Evolutionary conservation across 225 moss, liverwort and hornwort genomes (phyloP), one percentile per base, ranked within the genome.

Genomic region (Sphagnum tenellum): DNA sequence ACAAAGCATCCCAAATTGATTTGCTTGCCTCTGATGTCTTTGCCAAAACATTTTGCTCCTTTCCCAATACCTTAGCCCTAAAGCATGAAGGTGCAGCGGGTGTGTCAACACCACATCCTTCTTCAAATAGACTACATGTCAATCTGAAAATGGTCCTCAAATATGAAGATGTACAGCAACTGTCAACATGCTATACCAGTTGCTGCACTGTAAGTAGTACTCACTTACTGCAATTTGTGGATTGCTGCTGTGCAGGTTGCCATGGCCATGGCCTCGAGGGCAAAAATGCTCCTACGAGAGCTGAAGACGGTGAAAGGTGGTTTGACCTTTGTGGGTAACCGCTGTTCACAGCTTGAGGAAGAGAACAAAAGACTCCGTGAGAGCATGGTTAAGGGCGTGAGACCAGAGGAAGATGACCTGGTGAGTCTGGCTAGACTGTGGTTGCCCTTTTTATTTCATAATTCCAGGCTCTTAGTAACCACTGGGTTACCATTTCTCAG

Each of bases 201-300:
- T 29, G 29, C 29, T 29, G 29, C 29, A 29, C 29, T 29, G 29
- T 6, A 45, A 13, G 59, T 5, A 2, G 59, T 60, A 6, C 7
- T 60, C 8, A 5, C 14, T 60, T 60, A 5, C 5, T 4, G 12
- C 57, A 66, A 3, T 48, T 45, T 56, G 48, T 52, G 52, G 6
- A 47, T 62, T 3, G 44, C 48, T 57, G 9, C 49, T 59, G 61
- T 73, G 73, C 79, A 93, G 92, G 89, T 94, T 67, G 91, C 94
- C 66, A 89, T 91, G 91, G 91, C 91, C 66, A 94, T 94, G 94
- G 89, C 94, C 47, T 77, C 89, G 10, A 94, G 91, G 70, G 94
- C 94, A 48, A 94, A 89, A 69, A 78, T 74, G 76, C 56, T 94
- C 64, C 71, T 94, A 54, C 89, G 91, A 67, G 94, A 94, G 66